A percentile compares a stretch with the other conserved stretches of the same genome.
Conservation (phyloP, 805 yeast genomes). For the Myxozyma nipponensis region DNA sequence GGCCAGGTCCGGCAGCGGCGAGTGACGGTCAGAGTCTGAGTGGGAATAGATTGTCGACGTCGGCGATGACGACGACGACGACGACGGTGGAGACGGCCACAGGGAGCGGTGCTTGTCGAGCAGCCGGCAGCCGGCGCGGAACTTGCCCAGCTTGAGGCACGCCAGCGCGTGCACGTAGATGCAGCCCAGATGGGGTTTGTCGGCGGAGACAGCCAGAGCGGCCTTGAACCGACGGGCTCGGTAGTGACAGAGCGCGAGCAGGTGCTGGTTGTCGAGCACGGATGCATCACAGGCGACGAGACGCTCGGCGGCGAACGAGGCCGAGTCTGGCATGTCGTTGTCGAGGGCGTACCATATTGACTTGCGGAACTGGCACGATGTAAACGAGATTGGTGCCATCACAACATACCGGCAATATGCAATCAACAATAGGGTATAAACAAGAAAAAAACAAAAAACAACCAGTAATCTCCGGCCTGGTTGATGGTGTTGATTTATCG, state of each 20-base stretch:
- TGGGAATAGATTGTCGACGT: constrained; percentile 4
- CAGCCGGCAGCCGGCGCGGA: constrained; percentile 50
- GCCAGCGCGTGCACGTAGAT: constrained; percentile 68
- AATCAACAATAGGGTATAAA: too few species aligned
- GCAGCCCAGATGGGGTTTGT: constrained; percentile 65
- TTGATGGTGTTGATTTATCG: not conserved
- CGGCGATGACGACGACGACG: too few species aligned
- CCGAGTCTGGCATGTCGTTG: constrained; percentile 63
- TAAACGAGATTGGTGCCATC: constrained; percentile 1
- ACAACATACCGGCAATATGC: too few species aligned
- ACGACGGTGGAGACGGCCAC: too few species aligned
- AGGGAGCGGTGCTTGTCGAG: constrained; percentile 16
- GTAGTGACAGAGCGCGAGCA: constrained; percentile 64
- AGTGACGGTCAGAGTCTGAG: constrained; percentile 27
- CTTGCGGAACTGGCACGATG: constrained; percentile 40
- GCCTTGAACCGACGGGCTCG: constrained; percentile 58
- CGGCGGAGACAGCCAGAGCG: constrained; percentile 50
- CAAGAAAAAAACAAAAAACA: not conserved
- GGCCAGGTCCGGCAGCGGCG: constrained; percentile 59
- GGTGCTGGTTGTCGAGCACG: constrained; percentile 58
- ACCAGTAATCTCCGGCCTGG: not conserved
- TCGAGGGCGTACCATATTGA: constrained; percentile 67
- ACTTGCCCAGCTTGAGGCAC: constrained; percentile 53
- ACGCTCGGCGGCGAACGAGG: constrained; percentile 84
- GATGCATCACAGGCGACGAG: constrained; percentile 59